Percentiles rank a stretch among this genome's conserved stretches.
These are phyloP conservation scores for Schizochytrium sp. DNA, from an alignment of 108 stramenopile species.

Conservation along the genomic window DNA sequence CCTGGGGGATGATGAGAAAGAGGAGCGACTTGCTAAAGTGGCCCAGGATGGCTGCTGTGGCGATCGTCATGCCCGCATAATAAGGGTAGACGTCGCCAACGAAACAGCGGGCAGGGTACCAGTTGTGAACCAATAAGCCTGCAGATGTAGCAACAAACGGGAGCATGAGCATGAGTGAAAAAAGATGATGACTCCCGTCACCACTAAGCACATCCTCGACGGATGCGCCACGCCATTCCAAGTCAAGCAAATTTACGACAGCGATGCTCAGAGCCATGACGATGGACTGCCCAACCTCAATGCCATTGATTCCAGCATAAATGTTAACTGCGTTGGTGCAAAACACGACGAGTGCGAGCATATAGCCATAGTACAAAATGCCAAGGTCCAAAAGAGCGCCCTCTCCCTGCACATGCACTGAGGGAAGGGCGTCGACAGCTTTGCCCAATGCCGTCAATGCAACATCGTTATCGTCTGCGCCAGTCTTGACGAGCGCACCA, in stretches of 20 bases:
- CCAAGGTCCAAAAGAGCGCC: slow-evolving; percentile 73
- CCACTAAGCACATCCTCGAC: not conserved
- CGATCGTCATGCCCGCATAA: slow-evolving; percentile 97
- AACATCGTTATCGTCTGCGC: not conserved
- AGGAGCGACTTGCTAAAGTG: slow-evolving; percentile 94
- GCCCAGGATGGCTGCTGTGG: slow-evolving; percentile 82
- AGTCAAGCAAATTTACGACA: slow-evolving; percentile 24
- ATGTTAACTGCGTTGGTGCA: slow-evolving; percentile 99
- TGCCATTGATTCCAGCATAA: slow-evolving; percentile 95
- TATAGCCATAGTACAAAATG: slow-evolving; percentile 76
- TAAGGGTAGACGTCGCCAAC: slow-evolving; percentile 98
- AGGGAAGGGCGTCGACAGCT: not conserved
- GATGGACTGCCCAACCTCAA: slow-evolving; percentile 90
- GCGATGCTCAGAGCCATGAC: slow-evolving; percentile 73
- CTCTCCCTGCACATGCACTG: slow-evolving; percentile 61
- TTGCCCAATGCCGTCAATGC: not conserved
- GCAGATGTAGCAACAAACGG: slow-evolving; percentile 70
- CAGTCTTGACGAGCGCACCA: not conserved
- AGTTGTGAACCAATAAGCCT: slow-evolving; percentile 76
- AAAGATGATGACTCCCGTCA: slow-evolving; percentile 50
- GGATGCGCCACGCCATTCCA: not conserved
- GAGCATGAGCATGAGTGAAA: slow-evolving; percentile 72
- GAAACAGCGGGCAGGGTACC: slow-evolving; percentile 88
- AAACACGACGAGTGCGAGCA: slow-evolving; percentile 93
- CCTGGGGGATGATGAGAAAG: slow-evolving; percentile 90